Conservation (phyloP, 2,329 filamentous ascomycete species). For the Exophiala alcalophila region DNA sequence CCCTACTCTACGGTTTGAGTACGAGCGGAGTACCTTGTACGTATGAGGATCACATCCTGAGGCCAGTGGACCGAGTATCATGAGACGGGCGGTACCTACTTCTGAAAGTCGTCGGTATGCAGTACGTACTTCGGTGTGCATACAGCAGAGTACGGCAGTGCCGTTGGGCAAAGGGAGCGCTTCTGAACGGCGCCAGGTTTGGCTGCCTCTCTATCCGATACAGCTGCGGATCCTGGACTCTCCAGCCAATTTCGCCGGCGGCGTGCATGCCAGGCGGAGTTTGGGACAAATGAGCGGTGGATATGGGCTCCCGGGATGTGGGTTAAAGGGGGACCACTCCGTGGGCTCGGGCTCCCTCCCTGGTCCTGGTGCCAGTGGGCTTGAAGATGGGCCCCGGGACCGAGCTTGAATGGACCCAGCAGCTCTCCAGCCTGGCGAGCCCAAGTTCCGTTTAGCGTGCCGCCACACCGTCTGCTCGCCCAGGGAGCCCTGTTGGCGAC, state of each 20-base stretch:
- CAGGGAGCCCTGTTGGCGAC: conserved; percentile 7
- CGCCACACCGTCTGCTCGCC: conserved; percentile 13
- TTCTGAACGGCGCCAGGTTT: too few species aligned
- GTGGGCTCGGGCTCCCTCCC: conserved; percentile 6
- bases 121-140: too few species aligned
- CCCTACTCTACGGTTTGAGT: too few species aligned
- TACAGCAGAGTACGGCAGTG: conserved; percentile 1
- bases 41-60: too few species aligned
- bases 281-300: conserved; percentile 24
- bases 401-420: conserved; percentile 19
- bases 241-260: conserved; percentile 18
- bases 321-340: conserved; percentile 11
- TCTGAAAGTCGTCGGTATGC: too few species aligned
- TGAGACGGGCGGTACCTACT: too few species aligned
- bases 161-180: background rate
- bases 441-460: conserved; percentile 23
- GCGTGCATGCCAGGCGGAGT: conserved; percentile 19
- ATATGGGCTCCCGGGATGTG: conserved; percentile 5
- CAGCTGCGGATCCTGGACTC: conserved; percentile 7
- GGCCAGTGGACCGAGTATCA: too few species aligned
- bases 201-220: conserved; percentile 10
- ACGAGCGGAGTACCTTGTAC: too few species aligned
- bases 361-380: too few species aligned
- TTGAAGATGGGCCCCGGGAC: conserved; percentile 5
- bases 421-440: conserved; percentile 14